phyloP scores from a whole-genome alignment of 805 yeast species.

The Grigorovia transvaalensis region DNA sequence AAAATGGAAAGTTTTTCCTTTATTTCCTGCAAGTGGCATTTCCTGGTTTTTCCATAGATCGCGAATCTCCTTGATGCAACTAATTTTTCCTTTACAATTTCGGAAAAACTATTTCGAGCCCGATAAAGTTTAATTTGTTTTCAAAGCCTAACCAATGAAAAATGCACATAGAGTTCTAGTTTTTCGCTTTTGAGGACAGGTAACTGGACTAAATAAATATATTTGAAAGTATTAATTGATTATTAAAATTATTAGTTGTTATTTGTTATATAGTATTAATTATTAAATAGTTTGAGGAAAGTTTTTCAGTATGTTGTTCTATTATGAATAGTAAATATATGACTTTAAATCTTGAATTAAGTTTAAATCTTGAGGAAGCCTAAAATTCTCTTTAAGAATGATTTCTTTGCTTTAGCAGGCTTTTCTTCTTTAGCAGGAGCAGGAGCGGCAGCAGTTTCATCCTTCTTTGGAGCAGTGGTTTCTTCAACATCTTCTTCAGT shows the following conservation, averaged over 20 bases:
- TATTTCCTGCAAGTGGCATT: no score
- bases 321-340: not conserved
- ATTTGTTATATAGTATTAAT: not conserved
- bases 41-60: no score
- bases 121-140: no score
- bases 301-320: not conserved
- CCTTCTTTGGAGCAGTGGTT: not conserved
- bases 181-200: no score
- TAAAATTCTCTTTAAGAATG: slow-evolving; percentile 1
- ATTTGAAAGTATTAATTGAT: no score
- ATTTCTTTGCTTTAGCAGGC: slow-evolving; percentile 1
- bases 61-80: no score
- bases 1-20: no score
- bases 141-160: no score
- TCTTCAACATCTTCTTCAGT: not conserved
- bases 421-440: slow-evolving; percentile 1
- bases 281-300: not conserved
- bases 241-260: not conserved
- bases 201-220: no score
- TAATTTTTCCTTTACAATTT: no score
- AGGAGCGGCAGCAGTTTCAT: not conserved
- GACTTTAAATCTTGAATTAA: not conserved
- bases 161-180: no score
- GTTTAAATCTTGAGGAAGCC: not conserved
- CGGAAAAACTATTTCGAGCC: no score